Base-by-base conservation (phyloP, 2,329 filamentous ascomycete genomes). In the Hypoxylon sp. region DNA sequence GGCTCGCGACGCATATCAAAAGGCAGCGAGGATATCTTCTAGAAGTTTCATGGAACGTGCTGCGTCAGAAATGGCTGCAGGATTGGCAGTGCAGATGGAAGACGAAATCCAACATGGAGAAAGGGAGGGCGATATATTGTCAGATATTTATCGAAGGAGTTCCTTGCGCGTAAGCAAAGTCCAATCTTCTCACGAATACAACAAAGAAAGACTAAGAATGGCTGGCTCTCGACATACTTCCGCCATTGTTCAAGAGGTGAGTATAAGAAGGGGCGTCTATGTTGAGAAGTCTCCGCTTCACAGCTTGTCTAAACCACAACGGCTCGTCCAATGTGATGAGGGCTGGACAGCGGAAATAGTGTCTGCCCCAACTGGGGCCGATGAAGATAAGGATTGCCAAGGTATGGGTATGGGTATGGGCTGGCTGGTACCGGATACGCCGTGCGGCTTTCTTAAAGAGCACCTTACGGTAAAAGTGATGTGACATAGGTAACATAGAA, bases 1-100 rank as follows among this genome's bases (percentile, higher is more conserved):
- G 9, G 74, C 74, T 0, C 58, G 58, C 7, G 36, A 60, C 1
- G 68, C 67, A 6, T 76, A 72, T 30, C 38, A 17, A 10, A 38
- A 41, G 14, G 73, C 73, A 0, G 61, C 68, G 0, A 56, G 14
- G 3, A 21, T 38, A 13, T 21, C 53, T 0, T 7, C 57, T 0
- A 21, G 23, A 1, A 50, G 41, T 5, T 25, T 55, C 2, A 28
- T 45, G 0, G 73, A 75, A 13, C 28, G 49, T 0, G 61, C 63
- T 2, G 63, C 60, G 2, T 61, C 61, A 5, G 28, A 65, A 38
- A 45, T 67, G 10, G 69, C 63, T 11, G 43, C 50, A 11, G 13
- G 6, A 10, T 57, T 41, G 11, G 63, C 25, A 3, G 17, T 14
- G 23, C n/a, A 58, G 5, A 67, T 69, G 50, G 63, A 63, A 3